These are phyloP conservation scores for Allantophomopsis lycopodina DNA, from an alignment of 2,329 filamentous ascomycete species.

Conservation along the genomic window DNA sequence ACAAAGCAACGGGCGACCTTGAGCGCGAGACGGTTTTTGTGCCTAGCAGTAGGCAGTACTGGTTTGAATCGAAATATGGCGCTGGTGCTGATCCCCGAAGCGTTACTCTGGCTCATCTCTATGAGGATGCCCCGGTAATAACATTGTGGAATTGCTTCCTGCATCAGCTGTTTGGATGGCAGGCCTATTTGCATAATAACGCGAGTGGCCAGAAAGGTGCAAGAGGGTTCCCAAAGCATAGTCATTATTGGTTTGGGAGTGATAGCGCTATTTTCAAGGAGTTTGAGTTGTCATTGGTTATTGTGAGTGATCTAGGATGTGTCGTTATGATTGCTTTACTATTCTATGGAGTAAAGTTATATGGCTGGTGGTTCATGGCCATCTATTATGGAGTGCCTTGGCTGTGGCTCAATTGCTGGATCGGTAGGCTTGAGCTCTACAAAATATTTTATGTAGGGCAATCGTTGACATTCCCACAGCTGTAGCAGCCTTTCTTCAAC, in stretches of 20 bases:
- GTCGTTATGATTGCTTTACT: conserved; percentile 33
- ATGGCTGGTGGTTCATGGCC: conserved; percentile 42
- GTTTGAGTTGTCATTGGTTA: conserved; percentile 39
- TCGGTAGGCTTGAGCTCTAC: conserved; percentile 29
- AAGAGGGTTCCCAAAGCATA: conserved; percentile 12
- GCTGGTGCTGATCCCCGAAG: conserved; percentile 13
- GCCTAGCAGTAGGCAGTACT: conserved; percentile 27
- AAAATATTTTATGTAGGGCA: too few relatives aligned
- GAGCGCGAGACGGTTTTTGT: conserved; percentile 55
- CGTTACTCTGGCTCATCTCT: conserved; percentile 33
- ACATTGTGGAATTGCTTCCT: conserved; percentile 37
- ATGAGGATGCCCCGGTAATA: conserved; percentile 49
- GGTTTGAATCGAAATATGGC: conserved; percentile 15
- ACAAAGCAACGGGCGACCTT: conserved; percentile 55
- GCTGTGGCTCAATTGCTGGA: conserved; percentile 59
- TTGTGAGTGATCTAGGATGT: conserved; percentile 46
- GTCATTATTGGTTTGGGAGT: conserved; percentile 43
- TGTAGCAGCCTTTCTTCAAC: conserved; percentile 63
- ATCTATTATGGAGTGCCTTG: conserved; percentile 51
- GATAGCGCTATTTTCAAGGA: conserved; percentile 45
- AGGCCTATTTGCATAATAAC: conserved; percentile 49
- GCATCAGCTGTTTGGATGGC: conserved; percentile 54
- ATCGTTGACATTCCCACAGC: conserved; percentile 25
- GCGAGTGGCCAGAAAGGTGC: conserved; percentile 18
- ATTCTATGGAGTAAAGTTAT: conserved; percentile 33